These are phyloP conservation scores for Amylocarpus encephaloides DNA, from an alignment of 2,329 filamentous ascomycete species.

Conservation along the genomic window DNA sequence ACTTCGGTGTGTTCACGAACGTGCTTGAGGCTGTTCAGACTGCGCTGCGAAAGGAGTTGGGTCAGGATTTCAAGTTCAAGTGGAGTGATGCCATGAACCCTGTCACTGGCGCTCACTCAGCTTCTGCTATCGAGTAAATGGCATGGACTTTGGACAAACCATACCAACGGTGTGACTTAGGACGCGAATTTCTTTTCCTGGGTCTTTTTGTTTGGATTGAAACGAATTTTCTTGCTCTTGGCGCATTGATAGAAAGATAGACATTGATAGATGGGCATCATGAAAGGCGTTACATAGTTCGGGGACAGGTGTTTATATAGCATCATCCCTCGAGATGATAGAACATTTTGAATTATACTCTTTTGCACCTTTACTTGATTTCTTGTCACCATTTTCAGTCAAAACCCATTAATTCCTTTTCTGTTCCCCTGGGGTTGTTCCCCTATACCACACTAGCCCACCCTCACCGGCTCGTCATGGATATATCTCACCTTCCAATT, in stretches of 20 bases:
- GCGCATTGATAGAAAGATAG: not conserved
- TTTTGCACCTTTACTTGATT: not conserved
- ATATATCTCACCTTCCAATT: too few relatives aligned
- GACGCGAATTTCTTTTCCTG: slow-evolving; percentile 7
- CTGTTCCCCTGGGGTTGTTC: too few relatives aligned
- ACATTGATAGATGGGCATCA: too few relatives aligned
- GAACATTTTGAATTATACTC: not conserved
- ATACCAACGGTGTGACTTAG: not conserved
- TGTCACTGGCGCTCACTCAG: slow-evolving; percentile 46
- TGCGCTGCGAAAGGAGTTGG: slow-evolving; percentile 62
- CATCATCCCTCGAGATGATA: slow-evolving; percentile 1
- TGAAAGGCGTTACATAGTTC: not conserved
- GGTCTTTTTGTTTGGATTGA: not conserved
- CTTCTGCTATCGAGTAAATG: slow-evolving; percentile 48
- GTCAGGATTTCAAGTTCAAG: slow-evolving; percentile 67
- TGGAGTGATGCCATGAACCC: slow-evolving; percentile 69
- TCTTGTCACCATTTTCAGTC: not conserved
- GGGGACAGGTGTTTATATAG: not conserved
- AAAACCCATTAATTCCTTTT: not conserved
- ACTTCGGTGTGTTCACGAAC: slow-evolving; percentile 69
- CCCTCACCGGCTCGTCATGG: too few relatives aligned
- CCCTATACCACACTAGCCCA: too few relatives aligned
- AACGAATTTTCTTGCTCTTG: not conserved
- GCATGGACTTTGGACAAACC: too few relatives aligned
- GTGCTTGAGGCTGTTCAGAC: slow-evolving; percentile 65